Evolutionary conservation across 148 eudicot species (phyloP), one percentile per base, ranked within the genome.

Genomic region (Vaccinium myrtillus): DNA sequence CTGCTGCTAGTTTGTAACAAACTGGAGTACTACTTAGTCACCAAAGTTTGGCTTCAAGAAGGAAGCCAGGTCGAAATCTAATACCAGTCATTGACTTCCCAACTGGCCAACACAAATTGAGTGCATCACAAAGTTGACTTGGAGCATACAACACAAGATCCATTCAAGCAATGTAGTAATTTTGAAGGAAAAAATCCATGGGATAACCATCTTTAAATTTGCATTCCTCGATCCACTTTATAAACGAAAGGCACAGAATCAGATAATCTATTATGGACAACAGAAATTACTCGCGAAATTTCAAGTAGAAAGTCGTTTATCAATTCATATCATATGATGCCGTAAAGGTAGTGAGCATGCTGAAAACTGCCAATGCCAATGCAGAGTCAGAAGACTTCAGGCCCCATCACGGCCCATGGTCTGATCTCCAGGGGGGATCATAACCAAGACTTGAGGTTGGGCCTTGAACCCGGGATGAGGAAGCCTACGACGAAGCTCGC

Each of bases 401-500:
- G 80, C 88, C 32, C 82, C 76, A 61, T 51, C 59, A 10, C 98
- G 98, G 48, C 89, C 98, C 98, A 96, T 96, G 78, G 94, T 46
- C 89, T 96, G 98, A 23, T 85, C 93, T 0, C 83, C 87, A 6
- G 98, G 98, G 1, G 98, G 94, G 79, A 92, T 77, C 98, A 92
- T 94, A 81, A 92, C 85, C 69, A 92, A 19, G 51, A 93, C 87
- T 10, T 5, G 65, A 19, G 90, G 94, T 82, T 91, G 95, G 49
- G 91, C 90, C 83, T 91, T 90, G 78, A 93, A 91, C 5, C 90
- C 93, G 3, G 98, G 98, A 88, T 96, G 98, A 84, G 95, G 93
- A 69, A 94, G 87, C 94, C 98, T 93, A 36, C 95, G 96, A 48
- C 98, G 96, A 67, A 94, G 85, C 84, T 96, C 98, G 46, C 98